Evolutionary conservation across 75 land plant genomes (phyloP), one percentile per base, ranked within the genome.

Genomic region (Pinus albicaulis): DNA sequence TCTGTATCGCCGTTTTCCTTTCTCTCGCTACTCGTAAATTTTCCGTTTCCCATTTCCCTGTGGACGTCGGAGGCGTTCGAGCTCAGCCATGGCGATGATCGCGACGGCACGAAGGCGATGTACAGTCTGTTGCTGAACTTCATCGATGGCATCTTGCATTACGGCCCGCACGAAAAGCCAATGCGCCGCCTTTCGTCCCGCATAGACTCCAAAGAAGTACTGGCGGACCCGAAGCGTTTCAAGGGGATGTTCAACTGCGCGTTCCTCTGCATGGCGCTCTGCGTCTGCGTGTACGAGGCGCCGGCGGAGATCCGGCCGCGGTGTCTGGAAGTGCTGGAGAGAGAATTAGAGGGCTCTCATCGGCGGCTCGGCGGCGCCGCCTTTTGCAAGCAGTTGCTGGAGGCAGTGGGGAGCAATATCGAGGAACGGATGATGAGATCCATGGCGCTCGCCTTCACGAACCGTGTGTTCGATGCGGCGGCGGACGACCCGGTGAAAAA

Each of bases 371-470:
- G 82, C 17, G 77, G 77, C 17, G 53, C 12, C 53, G 1, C 2
- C 53, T 79, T 69, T 19, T 74, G 82, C 14, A 83, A 75, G 59
- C 20, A 72, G 15, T 74, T 90, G 7, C 79, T 83, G 53, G 66
- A 78, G 57, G 41, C 73, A 0, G 70, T 88, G 31, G 92, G 92
- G 14, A 81, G 88, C 15, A 90, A 79, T 26, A 41, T 90, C 4
- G 92, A 90, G 55, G 90, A 90, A 74, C 80, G 75, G 57, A 79
- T 89, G 88, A 81, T 90, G 87, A 60, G 90, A 60, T 81, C 90
- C 8, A 4, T 88, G 28, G 80, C 76, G 57, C 88, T 90, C 0
- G 87, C 83, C 3, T 60, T 85, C 4, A 90, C 92, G 0, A 90
- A 90, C 60, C 80, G 88, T 81, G 79, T 82, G 5, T 6, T 41